A percentile compares a stretch with the other conserved stretches of the same genome.
Evolutionary conservation across 805 yeast species (phyloP).

Genomic region (Jamesozyma rosinii): DNA sequence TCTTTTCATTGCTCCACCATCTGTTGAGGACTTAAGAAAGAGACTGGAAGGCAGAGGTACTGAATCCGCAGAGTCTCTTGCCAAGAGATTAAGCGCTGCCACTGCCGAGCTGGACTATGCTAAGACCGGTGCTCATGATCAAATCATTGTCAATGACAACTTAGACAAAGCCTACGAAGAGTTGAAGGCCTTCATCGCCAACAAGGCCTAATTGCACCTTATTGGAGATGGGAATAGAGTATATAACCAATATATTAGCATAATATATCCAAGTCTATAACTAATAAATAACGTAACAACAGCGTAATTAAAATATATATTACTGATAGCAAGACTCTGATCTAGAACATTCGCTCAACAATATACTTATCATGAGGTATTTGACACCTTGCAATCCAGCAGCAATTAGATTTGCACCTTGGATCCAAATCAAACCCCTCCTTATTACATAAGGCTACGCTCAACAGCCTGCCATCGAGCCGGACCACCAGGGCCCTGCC

Average conservation of each 20-base stretch:
- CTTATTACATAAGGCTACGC: too few relatives aligned
- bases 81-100: conserved; percentile 82
- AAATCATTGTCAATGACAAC: conserved; percentile 80
- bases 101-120: conserved; percentile 82
- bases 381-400: too few relatives aligned
- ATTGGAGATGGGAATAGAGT: not conserved
- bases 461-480: too few relatives aligned
- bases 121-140: conserved; percentile 85
- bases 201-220: conserved; percentile 19
- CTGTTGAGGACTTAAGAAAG: conserved; percentile 61
- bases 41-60: conserved; percentile 90
- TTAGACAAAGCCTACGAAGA: conserved; percentile 79
- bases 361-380: too few relatives aligned
- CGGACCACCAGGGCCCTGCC: too few relatives aligned
- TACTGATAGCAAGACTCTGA: too few relatives aligned
- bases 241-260: too few relatives aligned
- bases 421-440: too few relatives aligned
- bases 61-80: conserved; percentile 77
- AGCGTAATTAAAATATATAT: not conserved
- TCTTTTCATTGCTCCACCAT: conserved; percentile 88
- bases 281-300: not conserved
- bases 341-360: too few relatives aligned
- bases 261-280: too few relatives aligned
- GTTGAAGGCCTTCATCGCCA: conserved; percentile 67
- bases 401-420: too few relatives aligned